Conservation (phyloP, 169 alveolate species). For the Plasmodium sp. region DNA sequence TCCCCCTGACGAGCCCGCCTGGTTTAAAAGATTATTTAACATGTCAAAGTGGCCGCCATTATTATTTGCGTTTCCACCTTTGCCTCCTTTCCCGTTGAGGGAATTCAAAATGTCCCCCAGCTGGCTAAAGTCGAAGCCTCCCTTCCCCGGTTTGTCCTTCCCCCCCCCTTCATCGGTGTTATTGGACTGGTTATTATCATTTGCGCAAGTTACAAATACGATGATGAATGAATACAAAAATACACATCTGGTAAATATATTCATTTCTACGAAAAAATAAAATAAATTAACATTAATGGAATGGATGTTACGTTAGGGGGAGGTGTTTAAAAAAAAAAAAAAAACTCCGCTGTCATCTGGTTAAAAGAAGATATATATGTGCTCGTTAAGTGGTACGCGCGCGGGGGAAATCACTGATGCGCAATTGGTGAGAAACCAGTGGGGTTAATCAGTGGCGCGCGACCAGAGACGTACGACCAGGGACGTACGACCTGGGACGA, state of each 20-base stretch:
- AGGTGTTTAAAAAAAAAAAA: background rate
- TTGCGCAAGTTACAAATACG: constrained; percentile 22
- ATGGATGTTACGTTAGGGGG: background rate
- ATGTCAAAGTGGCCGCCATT: background rate
- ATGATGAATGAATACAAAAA: constrained; percentile 35
- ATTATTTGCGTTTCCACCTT: background rate
- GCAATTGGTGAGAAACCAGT: background rate
- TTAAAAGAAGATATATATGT: background rate
- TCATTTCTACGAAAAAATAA: constrained; percentile 52
- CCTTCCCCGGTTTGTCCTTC: background rate
- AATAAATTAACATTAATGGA: constrained; percentile 1
- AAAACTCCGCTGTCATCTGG: background rate
- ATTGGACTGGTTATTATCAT: constrained; percentile 16
- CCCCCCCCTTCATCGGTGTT: background rate
- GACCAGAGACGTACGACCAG: background rate
- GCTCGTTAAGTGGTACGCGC: background rate
- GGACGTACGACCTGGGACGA: background rate
- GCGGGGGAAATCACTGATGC: background rate
- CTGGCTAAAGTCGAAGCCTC: constrained; percentile 4
- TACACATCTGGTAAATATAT: constrained; percentile 39
- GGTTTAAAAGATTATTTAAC: background rate
- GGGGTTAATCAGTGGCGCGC: background rate
- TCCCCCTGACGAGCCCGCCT: constrained; percentile 1
- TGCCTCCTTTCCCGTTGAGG: background rate
- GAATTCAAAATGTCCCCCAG: constrained; percentile 5